Evolutionary conservation across 1,284 basidiomycete genomes (phyloP), one percentile per base, ranked within the genome.

Genomic region (Austroboletus rostrupii): DNA sequence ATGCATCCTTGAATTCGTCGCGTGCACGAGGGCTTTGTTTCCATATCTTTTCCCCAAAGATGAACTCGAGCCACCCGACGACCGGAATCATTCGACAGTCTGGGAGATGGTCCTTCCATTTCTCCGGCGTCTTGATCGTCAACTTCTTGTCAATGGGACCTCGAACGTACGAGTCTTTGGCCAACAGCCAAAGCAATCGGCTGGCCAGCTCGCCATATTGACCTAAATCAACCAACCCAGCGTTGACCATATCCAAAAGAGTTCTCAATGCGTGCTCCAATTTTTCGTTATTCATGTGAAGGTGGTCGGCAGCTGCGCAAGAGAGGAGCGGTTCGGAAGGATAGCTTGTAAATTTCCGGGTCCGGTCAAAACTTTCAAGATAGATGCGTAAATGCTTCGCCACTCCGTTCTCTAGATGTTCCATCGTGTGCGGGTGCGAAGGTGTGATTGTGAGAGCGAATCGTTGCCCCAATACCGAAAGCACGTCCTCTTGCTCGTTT

Each of bases 101-200:
- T 2, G 33, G 1, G 0, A 56, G 10, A 23, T 59, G 16, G 1
- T 20, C 39, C 1, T 48, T 5, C 42, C 49, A 50, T 3, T 5
- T 17, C 9, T 13, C 23, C 9, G 26, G 26, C 26, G 9, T 26
- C 13, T 48, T 43, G 8, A 9, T 1, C 12, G 12, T 40, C 21
- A 0, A 31, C 17, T 6, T 19, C 16, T 6, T 17, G 12, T 19
- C n/a, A 1, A n/a, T n/a, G n/a, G n/a, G n/a, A n/a, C n/a, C n/a
- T n/a, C 49, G 43, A n/a, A 57, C 8, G 0, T 32, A 57, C 16
- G 60, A 9, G 13, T 55, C 57, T 32, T 58, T 60, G 3, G 46
- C 33, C 2, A 58, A 10, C 2, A 58, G 29, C 52, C 57, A 58
- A 0, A 58, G 43, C 0, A 58, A 14, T 26, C 53, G 20, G 43